Base-by-base conservation (phyloP, 2,329 filamentous ascomycete species). In the Aspergillus nomiae region DNA sequence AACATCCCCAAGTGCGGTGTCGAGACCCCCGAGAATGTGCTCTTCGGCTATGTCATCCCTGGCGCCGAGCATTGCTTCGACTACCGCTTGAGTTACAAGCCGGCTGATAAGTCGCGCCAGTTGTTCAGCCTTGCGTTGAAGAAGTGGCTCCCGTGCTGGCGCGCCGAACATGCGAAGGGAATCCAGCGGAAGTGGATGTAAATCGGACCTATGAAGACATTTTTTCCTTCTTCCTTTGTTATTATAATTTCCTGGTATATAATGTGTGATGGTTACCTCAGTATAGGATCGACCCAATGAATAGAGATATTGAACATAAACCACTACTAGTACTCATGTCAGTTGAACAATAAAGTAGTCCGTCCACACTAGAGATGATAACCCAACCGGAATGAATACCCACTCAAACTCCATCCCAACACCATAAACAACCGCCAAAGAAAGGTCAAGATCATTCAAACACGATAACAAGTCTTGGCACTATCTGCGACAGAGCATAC, bases 21-120 rank as follows among this genome's bases (percentile, higher is more conserved):
- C 10, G 71, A 73, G 50, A 79, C 77, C 0, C 63, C 65, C 0
- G 62, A 72, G 60, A 68, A 74, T 10, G 74, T 76, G n/a, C 63
- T 86, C 0, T 86, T 86, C 65, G 83, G 83, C 1, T 81, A 82
- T 64, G 67, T 83, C 11, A 71, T 85, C 61, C 56, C 69, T 3
- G 74, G 80, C 16, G 78, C 80, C 7, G 74, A 81, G 70, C 84
- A 86, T 73, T 81, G 79, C 59, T 83, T 79, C 69, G 84, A 86
- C 70, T 81, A 85, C 58, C 70, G 74, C 45, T 71, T 71, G 3
- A 63, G 62, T 3, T 76, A 77, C 34, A 69, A 67, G 0, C 71
- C 69, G 0, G 80, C 77, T 0, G 72, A 69, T 14, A 67, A 71
- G 1, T 78, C 75, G 12, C 73, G 78, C 55, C 65, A 70, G 34